Conservation (phyloP, 2,329 filamentous ascomycete genomes). For the Macrophomina phaseolina region DNA sequence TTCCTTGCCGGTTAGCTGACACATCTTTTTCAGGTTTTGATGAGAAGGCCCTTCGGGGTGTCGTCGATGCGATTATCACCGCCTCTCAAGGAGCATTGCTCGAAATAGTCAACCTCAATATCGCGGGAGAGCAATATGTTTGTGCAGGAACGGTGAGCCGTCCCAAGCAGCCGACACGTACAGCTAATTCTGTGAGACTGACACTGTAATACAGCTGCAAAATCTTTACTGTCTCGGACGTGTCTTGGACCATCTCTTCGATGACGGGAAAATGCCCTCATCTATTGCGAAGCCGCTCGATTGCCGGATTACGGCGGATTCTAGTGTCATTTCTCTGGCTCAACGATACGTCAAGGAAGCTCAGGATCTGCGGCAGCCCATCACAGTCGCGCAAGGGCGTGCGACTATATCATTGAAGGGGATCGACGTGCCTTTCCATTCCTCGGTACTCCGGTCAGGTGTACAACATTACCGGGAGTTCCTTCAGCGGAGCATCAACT, state of each 20-base stretch:
- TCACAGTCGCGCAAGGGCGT: constrained; percentile 29
- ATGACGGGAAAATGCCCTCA: no score
- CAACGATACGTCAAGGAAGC: not conserved
- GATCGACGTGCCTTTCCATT: constrained; percentile 44
- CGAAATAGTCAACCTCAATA: constrained; percentile 26
- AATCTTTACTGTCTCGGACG: not conserved
- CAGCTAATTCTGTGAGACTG: no score
- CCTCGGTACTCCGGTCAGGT: no score
- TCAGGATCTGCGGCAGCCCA: not conserved
- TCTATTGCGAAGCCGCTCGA: no score
- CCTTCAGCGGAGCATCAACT: no score
- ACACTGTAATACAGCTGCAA: not conserved
- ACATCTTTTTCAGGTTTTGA: no score
- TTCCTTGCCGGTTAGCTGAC: no score
- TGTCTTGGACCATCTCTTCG: no score
- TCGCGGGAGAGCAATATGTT: constrained; percentile 23
- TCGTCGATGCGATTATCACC: not conserved
- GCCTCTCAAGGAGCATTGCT: not conserved
- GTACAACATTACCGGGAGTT: no score
- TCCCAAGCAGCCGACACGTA: no score
- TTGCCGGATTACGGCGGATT: no score
- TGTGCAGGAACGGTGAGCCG: constrained; percentile 1
- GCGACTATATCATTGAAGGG: constrained; percentile 42
- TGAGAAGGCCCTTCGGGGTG: not conserved
- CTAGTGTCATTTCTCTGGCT: no score